Conservation (phyloP, 495 filamentous ascomycete species). For the Jackrogersella minutella region DNA sequence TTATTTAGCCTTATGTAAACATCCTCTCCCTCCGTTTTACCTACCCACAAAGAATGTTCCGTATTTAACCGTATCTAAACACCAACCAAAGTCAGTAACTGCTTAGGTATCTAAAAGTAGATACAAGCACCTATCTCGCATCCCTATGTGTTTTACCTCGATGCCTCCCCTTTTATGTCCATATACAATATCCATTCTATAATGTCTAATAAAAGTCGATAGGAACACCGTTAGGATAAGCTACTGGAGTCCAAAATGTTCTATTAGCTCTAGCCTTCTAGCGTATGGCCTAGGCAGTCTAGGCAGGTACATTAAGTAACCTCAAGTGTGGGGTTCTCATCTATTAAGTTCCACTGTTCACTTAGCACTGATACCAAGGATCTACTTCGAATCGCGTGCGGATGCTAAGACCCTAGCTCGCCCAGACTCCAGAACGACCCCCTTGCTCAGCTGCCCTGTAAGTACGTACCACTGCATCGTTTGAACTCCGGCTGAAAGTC, state of each 20-base stretch:
- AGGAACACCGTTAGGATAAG: conserved; percentile 32
- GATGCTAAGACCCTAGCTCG: conserved; percentile 19
- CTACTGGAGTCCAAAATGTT: conserved; percentile 31
- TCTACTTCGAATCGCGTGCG: conserved; percentile 31
- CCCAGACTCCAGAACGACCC: conserved; percentile 15
- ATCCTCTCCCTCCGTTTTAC: not conserved
- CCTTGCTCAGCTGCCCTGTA: conserved; percentile 24
- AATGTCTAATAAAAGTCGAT: conserved; percentile 2
- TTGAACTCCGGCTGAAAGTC: conserved; percentile 32
- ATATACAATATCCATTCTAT: not conserved
- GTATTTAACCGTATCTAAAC: conserved; percentile 13
- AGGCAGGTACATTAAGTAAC: conserved; percentile 21
- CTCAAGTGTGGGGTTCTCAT: conserved; percentile 23
- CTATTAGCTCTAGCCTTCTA: conserved; percentile 20
- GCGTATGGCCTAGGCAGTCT: conserved; percentile 11
- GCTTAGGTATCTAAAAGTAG: not conserved
- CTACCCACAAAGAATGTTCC: conserved; percentile 9
- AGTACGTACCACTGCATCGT: conserved; percentile 29
- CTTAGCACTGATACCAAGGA: conserved; percentile 37
- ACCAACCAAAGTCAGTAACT: not conserved
- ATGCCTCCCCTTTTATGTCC: not conserved
- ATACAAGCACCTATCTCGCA: not conserved
- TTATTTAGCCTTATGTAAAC: not conserved
- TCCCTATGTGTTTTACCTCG: not conserved
- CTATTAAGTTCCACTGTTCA: conserved; percentile 23